These are phyloP conservation scores for Coemansia sp. DNA, from an alignment of 192 early-diverging fungal genomes.

Conservation along the genomic window DNA sequence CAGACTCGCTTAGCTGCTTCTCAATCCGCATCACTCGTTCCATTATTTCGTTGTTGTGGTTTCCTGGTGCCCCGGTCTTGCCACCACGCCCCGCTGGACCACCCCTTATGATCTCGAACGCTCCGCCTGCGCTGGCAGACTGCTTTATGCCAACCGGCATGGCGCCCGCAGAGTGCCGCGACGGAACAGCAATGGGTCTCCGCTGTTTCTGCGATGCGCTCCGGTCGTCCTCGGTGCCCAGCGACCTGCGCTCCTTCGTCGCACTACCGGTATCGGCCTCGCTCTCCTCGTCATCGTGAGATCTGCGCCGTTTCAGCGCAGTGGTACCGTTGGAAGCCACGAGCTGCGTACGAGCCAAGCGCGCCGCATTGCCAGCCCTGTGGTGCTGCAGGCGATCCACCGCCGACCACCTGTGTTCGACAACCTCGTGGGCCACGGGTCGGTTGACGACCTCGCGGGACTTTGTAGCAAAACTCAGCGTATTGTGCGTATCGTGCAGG, in stretches of 20 bases:
- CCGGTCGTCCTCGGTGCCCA: neutral
- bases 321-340: slow-evolving; percentile 1
- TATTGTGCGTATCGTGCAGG: slow-evolving; percentile 59
- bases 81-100: neutral
- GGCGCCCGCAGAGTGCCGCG: slow-evolving; percentile 17
- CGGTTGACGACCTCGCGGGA: slow-evolving; percentile 66
- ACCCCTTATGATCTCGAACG: neutral
- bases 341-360: slow-evolving; percentile 4
- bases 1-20: slow-evolving; percentile 30
- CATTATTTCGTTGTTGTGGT: slow-evolving; percentile 42
- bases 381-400: slow-evolving; percentile 42
- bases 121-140: neutral
- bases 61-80: neutral
- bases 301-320: slow-evolving; percentile 37
- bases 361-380: slow-evolving; percentile 20
- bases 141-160: neutral
- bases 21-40: slow-evolving; percentile 50
- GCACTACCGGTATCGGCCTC: neutral
- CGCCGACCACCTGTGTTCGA: slow-evolving; percentile 40
- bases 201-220: neutral
- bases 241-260: neutral
- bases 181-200: neutral
- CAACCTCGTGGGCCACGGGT: slow-evolving; percentile 49
- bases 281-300: slow-evolving; percentile 18
- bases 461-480: slow-evolving; percentile 66